These are phyloP conservation scores for Ustilago curta DNA, from an alignment of 1,284 basidiomycete genomes.

Conservation along the genomic window DNA sequence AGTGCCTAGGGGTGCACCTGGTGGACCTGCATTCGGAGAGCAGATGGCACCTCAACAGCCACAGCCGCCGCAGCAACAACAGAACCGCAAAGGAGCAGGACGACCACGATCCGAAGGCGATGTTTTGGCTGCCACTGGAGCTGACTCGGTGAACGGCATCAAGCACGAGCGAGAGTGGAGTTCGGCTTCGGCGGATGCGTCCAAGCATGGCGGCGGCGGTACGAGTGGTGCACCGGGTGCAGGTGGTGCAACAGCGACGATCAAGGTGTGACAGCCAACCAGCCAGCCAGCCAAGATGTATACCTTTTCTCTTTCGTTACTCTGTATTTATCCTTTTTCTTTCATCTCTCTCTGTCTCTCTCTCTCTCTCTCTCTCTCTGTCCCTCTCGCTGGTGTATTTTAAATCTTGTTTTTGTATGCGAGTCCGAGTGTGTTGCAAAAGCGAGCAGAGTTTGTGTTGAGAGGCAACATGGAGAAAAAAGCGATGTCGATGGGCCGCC, in stretches of 20 bases:
- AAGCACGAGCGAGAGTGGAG: conserved; percentile 46
- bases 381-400: conserved; percentile 1
- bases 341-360: not conserved
- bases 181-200: conserved; percentile 10
- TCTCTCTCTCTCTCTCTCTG: conserved; percentile 1
- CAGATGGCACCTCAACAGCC: conserved; percentile 9
- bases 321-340: conserved; percentile 1
- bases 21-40: conserved; percentile 13
- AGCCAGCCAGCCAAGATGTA: not conserved
- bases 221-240: not conserved
- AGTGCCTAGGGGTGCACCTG: conserved; percentile 1
- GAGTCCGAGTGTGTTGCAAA: no score
- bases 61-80: conserved; percentile 5
- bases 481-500: no score
- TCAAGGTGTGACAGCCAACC: conserved; percentile 22
- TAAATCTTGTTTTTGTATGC: conserved; percentile 4
- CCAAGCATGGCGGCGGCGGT: conserved; percentile 1
- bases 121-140: conserved; percentile 9
- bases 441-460: no score
- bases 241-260: conserved; percentile 3
- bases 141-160: not conserved
- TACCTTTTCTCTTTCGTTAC: conserved; percentile 1
- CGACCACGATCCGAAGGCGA: conserved; percentile 36
- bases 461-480: no score
- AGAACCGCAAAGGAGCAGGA: not conserved